A percentile compares a stretch with the other conserved stretches of the same genome.
phyloP scores from a whole-genome alignment of 345 rosid genomes.

The Euphorbia peplus region DNA sequence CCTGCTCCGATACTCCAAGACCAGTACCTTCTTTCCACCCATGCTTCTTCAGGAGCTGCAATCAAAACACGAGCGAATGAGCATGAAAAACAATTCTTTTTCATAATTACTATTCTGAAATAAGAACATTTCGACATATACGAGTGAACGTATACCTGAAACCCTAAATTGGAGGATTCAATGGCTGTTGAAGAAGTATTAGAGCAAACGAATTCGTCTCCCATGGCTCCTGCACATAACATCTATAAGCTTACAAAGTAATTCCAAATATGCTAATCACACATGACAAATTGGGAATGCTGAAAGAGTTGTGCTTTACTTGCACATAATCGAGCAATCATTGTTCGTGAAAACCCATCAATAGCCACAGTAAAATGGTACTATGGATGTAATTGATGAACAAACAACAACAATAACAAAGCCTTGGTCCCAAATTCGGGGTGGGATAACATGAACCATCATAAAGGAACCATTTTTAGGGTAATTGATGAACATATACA shows the following conservation, averaged over 20 bases:
- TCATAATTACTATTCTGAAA: too few species aligned
- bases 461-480: too few species aligned
- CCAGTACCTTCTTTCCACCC: constrained; percentile 98
- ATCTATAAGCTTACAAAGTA: neutral
- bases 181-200: constrained; percentile 34
- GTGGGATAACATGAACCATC: too few species aligned
- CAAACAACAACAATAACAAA: too few species aligned
- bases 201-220: constrained; percentile 17
- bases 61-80: neutral
- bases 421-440: too few species aligned
- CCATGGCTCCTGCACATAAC: neutral
- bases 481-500: too few species aligned
- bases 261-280: neutral
- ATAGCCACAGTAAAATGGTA: too few species aligned
- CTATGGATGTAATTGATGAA: too few species aligned
- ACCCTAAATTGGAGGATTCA: constrained; percentile 66
- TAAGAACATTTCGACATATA: too few species aligned
- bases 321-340: too few species aligned
- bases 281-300: neutral
- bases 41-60: constrained; percentile 84
- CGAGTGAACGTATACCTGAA: constrained; percentile 42
- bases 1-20: constrained; percentile 82
- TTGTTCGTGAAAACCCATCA: too few species aligned
- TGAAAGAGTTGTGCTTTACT: neutral
- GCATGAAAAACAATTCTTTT: neutral